These are phyloP conservation scores for Dictyostelium brefeldianum DNA, from an alignment of 78 protist species.

Conservation along the genomic window DNA sequence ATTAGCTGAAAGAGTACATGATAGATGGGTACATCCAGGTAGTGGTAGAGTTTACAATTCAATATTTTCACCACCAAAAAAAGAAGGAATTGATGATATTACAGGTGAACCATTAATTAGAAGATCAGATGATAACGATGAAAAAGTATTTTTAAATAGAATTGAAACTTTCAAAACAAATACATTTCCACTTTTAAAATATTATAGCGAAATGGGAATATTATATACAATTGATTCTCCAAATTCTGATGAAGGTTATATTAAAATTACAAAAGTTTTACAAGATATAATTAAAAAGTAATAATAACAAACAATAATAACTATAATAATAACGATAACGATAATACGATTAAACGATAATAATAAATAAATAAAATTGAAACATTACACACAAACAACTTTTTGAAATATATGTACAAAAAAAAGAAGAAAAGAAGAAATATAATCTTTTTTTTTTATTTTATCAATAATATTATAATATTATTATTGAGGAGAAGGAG, in stretches of 20 bases:
- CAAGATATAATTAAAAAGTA: not conserved
- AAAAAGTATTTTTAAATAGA: conserved; percentile 41
- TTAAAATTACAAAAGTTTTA: conserved; percentile 36
- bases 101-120: conserved; percentile 97
- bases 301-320: not conserved
- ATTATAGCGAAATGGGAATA: conserved; percentile 31
- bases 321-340: too few relatives aligned
- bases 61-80: conserved; percentile 93
- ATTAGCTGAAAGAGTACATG: conserved; percentile 68
- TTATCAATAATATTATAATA: too few relatives aligned
- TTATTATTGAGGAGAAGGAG: not conserved
- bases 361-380: not conserved
- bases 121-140: conserved; percentile 95
- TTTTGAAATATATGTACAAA: not conserved
- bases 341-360: not conserved
- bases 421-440: not conserved
- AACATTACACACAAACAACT: not conserved
- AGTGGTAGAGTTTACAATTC: conserved; percentile 94
- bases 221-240: conserved; percentile 57
- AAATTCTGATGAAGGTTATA: conserved; percentile 74
- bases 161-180: conserved; percentile 54
- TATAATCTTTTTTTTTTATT: not conserved
- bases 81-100: conserved; percentile 87
- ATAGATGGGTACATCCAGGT: conserved; percentile 82
- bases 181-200: conserved; percentile 66